phyloP scores from a whole-genome alignment of 2,329 filamentous ascomycete species.

The Malbranchea zuffiana region DNA sequence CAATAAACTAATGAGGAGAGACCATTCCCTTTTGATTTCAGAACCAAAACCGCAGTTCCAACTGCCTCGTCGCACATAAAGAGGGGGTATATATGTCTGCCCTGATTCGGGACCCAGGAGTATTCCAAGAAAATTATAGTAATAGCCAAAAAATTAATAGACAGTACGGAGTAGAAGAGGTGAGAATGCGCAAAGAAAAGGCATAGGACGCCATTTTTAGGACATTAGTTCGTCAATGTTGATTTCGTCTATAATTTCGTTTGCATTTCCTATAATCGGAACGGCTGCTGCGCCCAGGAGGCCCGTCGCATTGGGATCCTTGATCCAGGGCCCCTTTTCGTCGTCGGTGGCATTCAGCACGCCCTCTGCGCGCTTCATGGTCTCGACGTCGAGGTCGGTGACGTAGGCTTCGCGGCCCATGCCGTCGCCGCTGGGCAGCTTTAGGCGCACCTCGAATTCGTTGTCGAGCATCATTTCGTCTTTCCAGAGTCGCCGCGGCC shows the following conservation, averaged over 20 bases:
- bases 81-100: no score
- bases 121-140: no score
- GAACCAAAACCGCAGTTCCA: no score
- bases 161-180: not conserved
- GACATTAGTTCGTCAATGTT: constrained; percentile 20
- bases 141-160: not conserved
- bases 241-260: constrained; percentile 17
- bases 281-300: constrained; percentile 15
- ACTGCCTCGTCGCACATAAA: no score
- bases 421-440: constrained; percentile 66
- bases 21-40: no score
- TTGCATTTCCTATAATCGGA: constrained; percentile 11
- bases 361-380: constrained; percentile 74
- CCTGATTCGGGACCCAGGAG: no score
- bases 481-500: constrained; percentile 77
- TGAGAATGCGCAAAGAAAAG: no score
- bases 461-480: constrained; percentile 98
- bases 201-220: constrained; percentile 14
- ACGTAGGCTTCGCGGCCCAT: constrained; percentile 76
- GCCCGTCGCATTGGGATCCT: constrained; percentile 4
- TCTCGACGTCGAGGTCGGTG: constrained; percentile 87
- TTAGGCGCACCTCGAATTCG: constrained; percentile 84
- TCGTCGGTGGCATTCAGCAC: constrained; percentile 69
- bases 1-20: no score
- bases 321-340: constrained; percentile 69